phyloP scores from a whole-genome alignment of 805 yeast species.

The Brettanomyces bruxellensis region DNA sequence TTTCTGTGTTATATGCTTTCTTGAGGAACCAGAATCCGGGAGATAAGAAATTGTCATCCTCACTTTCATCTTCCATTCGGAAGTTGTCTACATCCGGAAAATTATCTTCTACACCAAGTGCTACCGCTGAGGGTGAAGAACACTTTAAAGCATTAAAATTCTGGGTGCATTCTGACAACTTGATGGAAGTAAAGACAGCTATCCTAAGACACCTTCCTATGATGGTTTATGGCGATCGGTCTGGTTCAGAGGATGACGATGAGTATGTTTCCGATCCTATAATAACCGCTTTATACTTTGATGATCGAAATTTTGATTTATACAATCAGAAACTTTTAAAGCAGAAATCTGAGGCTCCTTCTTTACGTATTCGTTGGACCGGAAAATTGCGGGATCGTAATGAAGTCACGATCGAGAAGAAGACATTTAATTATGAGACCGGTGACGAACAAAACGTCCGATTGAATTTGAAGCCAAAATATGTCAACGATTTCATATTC shows the following conservation, averaged over 20 bases:
- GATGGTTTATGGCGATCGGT: conserved; percentile 56
- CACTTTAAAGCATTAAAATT: conserved; percentile 64
- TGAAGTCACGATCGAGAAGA: conserved; percentile 75
- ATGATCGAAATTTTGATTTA: conserved; percentile 70
- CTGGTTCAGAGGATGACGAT: conserved; percentile 37
- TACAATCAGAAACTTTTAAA: conserved; percentile 79
- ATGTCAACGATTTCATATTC: conserved; percentile 59
- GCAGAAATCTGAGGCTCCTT: conserved; percentile 49
- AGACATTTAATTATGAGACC: conserved; percentile 50
- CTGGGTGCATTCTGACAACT: conserved; percentile 95
- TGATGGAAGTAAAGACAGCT: conserved; percentile 96
- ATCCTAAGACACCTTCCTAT: conserved; percentile 91
- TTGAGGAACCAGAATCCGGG: conserved; percentile 61
- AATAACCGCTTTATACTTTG: conserved; percentile 82
- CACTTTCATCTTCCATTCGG: conserved; percentile 37
- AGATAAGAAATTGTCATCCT: conserved; percentile 19
- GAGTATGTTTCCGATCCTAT: conserved; percentile 60
- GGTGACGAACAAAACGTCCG: conserved; percentile 45
- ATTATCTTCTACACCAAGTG: conserved; percentile 25
- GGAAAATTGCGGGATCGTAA: conserved; percentile 74
- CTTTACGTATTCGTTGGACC: conserved; percentile 83
- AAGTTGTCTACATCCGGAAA: conserved; percentile 35
- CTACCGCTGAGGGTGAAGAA: conserved; percentile 10
- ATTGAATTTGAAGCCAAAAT: conserved; percentile 69
- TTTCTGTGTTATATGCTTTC: conserved; percentile 72